phyloP scores from a whole-genome alignment of 306 rosid genomes.

The Quercus aquifolioides region DNA sequence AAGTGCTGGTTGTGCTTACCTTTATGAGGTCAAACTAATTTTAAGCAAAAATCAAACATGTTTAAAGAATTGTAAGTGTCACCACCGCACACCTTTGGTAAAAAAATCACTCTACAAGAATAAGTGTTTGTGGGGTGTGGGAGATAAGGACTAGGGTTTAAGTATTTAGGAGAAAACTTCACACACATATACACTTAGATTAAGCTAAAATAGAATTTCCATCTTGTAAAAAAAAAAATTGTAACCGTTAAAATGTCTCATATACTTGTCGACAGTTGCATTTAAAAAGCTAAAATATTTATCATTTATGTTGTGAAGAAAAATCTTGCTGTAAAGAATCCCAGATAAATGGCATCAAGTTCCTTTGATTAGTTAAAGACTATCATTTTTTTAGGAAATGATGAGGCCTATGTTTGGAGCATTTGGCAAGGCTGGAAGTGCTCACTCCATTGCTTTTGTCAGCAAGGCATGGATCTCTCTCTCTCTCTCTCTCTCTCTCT shows the following conservation, averaged over 20 bases:
- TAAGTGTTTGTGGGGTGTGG: no score
- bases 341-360: not conserved
- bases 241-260: not conserved
- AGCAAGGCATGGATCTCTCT: conserved; percentile 67
- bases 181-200: no score
- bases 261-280: not conserved
- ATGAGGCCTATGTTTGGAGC: conserved; percentile 94
- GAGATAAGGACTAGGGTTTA: no score
- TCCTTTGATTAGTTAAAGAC: not conserved
- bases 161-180: fast-evolving
- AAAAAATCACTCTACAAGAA: no score
- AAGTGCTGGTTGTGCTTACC: not conserved
- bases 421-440: conserved; percentile 80
- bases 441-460: conserved; percentile 80
- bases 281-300: not conserved
- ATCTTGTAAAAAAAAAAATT: no score
- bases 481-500: conserved; percentile 14
- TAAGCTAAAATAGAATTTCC: no score
- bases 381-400: conserved; percentile 44
- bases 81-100: no score
- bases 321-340: not conserved
- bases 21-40: not conserved
- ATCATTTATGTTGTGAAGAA: not conserved
- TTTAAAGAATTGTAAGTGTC: not conserved
- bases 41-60: not conserved